phyloP scores from a whole-genome alignment of 768 basidiomycete genomes.

The Boletales sp. region DNA sequence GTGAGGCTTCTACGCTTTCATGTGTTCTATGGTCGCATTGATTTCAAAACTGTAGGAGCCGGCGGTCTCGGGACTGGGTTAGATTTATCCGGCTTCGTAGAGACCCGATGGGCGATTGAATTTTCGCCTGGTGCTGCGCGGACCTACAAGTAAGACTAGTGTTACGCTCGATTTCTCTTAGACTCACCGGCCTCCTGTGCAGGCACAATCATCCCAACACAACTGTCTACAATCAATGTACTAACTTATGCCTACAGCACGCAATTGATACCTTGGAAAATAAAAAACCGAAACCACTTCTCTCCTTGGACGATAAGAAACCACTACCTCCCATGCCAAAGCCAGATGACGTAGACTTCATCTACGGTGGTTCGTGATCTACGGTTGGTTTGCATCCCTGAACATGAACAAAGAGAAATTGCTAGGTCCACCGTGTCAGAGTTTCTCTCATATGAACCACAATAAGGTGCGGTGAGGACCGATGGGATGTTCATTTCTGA shows the following conservation, averaged over 20 bases:
- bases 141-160: constrained; percentile 52
- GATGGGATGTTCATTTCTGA: neutral
- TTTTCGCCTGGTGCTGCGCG: constrained; percentile 58
- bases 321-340: constrained; percentile 49
- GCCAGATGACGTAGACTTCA: constrained; percentile 60
- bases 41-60: constrained; percentile 45
- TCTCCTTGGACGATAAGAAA: constrained; percentile 38
- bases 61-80: constrained; percentile 73
- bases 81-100: constrained; percentile 55
- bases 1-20: constrained; percentile 31
- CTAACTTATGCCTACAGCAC: constrained; percentile 55
- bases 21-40: neutral
- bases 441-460: constrained; percentile 65
- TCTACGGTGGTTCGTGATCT: constrained; percentile 60
- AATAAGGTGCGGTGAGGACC: constrained; percentile 40
- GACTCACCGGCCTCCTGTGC: constrained; percentile 2
- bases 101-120: constrained; percentile 69
- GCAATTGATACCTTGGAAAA: constrained; percentile 48
- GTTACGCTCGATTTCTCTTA: neutral
- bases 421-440: constrained; percentile 73
- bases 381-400: neutral
- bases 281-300: constrained; percentile 36
- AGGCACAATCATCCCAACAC: constrained; percentile 63
- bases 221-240: constrained; percentile 62
- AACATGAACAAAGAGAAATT: neutral